Conservation (phyloP, 768 basidiomycete species). For the Hypholoma fasciculare region DNA sequence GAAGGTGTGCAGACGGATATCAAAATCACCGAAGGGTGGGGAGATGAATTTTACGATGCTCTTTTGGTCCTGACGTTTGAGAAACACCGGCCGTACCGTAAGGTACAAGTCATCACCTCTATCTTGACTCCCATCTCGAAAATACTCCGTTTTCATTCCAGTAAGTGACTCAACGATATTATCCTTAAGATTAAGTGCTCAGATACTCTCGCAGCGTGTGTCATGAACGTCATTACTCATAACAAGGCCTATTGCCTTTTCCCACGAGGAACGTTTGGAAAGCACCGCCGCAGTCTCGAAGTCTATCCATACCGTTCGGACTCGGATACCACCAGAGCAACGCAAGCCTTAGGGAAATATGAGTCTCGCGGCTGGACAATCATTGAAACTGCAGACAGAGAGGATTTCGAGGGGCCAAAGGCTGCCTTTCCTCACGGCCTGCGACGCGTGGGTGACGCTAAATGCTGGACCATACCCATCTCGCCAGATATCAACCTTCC, state of each 20-base stretch:
- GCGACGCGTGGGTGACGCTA: conserved; percentile 31
- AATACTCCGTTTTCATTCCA: conserved; percentile 49
- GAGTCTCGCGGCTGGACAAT: conserved; percentile 35
- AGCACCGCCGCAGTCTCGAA: neutral
- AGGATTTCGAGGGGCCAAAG: conserved; percentile 8
- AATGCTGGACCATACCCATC: conserved; percentile 30
- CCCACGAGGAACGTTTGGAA: conserved; percentile 40
- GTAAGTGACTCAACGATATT: conserved; percentile 26
- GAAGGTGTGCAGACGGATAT: neutral
- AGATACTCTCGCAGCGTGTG: conserved; percentile 6
- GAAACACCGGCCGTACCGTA: conserved; percentile 21
- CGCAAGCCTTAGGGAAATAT: conserved; percentile 31
- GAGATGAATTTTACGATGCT: conserved; percentile 2
- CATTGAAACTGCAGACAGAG: neutral
- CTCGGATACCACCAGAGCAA: neutral
- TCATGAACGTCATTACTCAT: conserved; percentile 39
- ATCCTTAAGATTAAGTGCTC: neutral
- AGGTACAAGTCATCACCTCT: conserved; percentile 43
- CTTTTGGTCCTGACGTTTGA: conserved; percentile 31
- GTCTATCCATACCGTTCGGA: neutral
- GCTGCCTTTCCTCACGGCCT: conserved; percentile 18
- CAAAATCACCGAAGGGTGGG: neutral
- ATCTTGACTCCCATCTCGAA: conserved; percentile 29
- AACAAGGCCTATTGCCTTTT: conserved; percentile 40
- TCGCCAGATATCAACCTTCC: conserved; percentile 5